Evolutionary conservation across 352 stramenopile species (phyloP).

Genomic region (Phytopythium boreale): DNA sequence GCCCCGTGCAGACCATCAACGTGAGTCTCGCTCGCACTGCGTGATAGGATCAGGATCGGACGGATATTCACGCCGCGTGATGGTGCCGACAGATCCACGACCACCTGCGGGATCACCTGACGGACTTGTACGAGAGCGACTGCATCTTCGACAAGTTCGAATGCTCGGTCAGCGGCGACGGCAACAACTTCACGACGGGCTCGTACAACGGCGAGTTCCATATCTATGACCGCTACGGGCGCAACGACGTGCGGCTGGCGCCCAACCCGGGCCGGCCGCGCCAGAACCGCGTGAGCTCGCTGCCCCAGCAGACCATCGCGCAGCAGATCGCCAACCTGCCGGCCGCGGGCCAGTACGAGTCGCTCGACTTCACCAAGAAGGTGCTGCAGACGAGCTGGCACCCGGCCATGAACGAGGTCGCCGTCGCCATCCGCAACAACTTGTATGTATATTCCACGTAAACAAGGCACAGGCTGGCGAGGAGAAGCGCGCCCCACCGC

Average conservation of each 20-base stretch:
- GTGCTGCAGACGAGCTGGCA: constrained; percentile 88
- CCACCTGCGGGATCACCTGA: constrained; percentile 83
- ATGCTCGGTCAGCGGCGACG: constrained; percentile 88
- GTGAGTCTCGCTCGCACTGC: no score
- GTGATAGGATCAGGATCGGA: no score
- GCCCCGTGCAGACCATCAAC: constrained; percentile 92
- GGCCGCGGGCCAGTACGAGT: constrained; percentile 31
- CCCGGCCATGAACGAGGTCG: constrained; percentile 73
- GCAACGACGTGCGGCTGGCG: constrained; percentile 70
- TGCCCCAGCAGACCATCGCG: constrained; percentile 59
- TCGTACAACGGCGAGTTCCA: constrained; percentile 95
- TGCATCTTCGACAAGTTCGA: constrained; percentile 99
- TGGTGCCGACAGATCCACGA: constrained; percentile 96
- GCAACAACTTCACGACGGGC: constrained; percentile 92
- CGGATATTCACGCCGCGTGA: no score
- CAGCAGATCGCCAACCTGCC: constrained; percentile 53
- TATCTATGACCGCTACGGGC: constrained; percentile 87
- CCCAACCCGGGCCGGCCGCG: constrained; percentile 32
- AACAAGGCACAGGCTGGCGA: constrained; percentile 16
- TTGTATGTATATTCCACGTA: constrained; percentile 80
- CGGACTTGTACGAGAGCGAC: constrained; percentile 94
- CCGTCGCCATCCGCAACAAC: constrained; percentile 79
- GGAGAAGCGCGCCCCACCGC: no score
- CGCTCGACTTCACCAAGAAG: constrained; percentile 82
- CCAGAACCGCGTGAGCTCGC: constrained; percentile 36